Conservation (phyloP, 108 stramenopile genomes). For the Cyclotella atomus region DNA sequence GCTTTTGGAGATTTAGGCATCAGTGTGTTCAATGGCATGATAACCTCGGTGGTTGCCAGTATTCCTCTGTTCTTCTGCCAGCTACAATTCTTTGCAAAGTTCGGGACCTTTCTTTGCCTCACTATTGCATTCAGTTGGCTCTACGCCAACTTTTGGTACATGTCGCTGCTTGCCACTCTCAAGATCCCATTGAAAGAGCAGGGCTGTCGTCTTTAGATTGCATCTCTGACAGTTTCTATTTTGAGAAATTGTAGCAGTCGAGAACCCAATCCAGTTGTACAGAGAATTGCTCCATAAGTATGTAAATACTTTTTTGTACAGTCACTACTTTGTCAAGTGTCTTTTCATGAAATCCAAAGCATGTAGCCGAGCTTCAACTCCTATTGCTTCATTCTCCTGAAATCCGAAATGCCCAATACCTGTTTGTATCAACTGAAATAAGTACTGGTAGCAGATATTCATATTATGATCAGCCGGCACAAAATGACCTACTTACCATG, state of each 20-base stretch:
- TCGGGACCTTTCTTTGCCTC: constrained; percentile 59
- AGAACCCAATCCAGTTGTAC: background rate
- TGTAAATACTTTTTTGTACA: too few relatives aligned
- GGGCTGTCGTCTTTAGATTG: background rate
- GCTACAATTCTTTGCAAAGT: constrained; percentile 64
- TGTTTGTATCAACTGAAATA: too few relatives aligned
- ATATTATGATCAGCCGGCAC: too few relatives aligned
- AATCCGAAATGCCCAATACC: constrained; percentile 47
- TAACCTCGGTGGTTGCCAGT: constrained; percentile 55
- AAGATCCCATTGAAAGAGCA: constrained; percentile 47
- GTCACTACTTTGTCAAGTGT: background rate
- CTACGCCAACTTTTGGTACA: constrained; percentile 63
- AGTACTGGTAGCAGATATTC: too few relatives aligned
- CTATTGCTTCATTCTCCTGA: constrained; percentile 41
- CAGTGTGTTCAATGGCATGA: constrained; percentile 66
- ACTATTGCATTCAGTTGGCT: constrained; percentile 56
- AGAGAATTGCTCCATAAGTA: background rate
- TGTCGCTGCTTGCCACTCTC: constrained; percentile 52
- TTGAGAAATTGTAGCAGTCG: too few relatives aligned
- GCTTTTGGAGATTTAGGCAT: constrained; percentile 63
- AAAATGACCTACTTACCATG: too few relatives aligned
- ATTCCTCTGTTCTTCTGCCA: constrained; percentile 63
- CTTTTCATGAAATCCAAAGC: constrained; percentile 35
- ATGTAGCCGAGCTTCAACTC: constrained; percentile 19
- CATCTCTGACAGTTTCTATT: too few relatives aligned